Evolutionary conservation across 495 filamentous ascomycete species (phyloP).

Genomic region (Talaromyces nanjingensis): DNA sequence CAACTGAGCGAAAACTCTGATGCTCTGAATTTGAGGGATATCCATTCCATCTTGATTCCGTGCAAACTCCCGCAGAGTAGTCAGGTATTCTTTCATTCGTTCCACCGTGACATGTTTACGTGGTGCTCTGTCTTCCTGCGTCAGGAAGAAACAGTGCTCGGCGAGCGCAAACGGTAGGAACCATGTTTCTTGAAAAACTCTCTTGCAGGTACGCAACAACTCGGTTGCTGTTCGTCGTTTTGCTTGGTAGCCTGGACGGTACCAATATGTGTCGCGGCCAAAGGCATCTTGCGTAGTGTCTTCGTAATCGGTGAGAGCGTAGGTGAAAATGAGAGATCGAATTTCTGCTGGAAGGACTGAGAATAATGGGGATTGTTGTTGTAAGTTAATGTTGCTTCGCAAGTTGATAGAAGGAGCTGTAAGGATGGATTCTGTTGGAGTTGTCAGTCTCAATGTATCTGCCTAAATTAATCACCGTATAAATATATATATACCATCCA

Average conservation of each 20-base stretch:
- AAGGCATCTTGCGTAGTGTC: slow-evolving; percentile 3
- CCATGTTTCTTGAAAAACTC: slow-evolving; percentile 21
- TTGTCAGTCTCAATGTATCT: neutral
- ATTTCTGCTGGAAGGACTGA: slow-evolving; percentile 20
- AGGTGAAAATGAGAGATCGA: slow-evolving; percentile 20
- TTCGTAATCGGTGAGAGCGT: slow-evolving; percentile 18
- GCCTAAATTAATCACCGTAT: neutral
- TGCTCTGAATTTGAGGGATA: slow-evolving; percentile 11
- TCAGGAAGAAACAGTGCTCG: slow-evolving; percentile 22
- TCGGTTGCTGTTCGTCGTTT: slow-evolving; percentile 14
- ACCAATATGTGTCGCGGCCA: slow-evolving; percentile 18
- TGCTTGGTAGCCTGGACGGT: slow-evolving; percentile 18
- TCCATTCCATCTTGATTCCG: slow-evolving; percentile 8
- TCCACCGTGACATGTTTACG: neutral
- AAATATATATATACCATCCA: neutral
- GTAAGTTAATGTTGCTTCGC: neutral
- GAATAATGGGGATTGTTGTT: slow-evolving; percentile 14
- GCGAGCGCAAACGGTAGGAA: slow-evolving; percentile 21
- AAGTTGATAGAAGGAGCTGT: neutral
- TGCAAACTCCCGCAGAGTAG: slow-evolving; percentile 3
- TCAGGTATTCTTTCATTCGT: slow-evolving; percentile 10
- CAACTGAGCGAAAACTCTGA: slow-evolving; percentile 20
- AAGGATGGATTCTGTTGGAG: neutral
- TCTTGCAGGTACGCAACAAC: slow-evolving; percentile 18
- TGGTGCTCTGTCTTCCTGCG: slow-evolving; percentile 10